Conservation (phyloP, 805 yeast species). For the Wickerhamomyces strasburgensis region DNA sequence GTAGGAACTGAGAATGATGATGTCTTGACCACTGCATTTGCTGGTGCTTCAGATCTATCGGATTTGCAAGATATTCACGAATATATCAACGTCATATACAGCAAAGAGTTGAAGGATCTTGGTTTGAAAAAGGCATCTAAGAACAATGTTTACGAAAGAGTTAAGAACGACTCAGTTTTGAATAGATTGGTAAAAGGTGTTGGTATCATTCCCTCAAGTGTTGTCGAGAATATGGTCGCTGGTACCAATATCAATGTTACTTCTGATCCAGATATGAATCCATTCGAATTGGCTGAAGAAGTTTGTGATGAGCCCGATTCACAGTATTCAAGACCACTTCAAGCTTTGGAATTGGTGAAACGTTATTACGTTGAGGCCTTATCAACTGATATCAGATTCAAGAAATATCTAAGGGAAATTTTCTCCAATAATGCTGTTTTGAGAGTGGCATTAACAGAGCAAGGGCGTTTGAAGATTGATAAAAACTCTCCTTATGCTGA, state of each 20-base stretch:
- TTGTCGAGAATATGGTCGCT: constrained; percentile 76
- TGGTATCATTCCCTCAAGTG: constrained; percentile 74
- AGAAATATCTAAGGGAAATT: constrained; percentile 63
- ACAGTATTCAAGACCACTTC: constrained; percentile 49
- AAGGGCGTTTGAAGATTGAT: constrained; percentile 74
- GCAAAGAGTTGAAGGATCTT: constrained; percentile 35
- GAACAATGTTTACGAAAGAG: constrained; percentile 58
- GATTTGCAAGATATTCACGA: constrained; percentile 87
- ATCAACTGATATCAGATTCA: constrained; percentile 72
- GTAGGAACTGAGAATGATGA: constrained; percentile 51
- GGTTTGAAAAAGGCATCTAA: constrained; percentile 32
- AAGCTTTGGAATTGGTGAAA: constrained; percentile 69
- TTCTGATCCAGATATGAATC: constrained; percentile 58
- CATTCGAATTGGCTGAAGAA: constrained; percentile 52
- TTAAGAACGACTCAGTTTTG: constrained; percentile 52
- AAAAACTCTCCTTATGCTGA: constrained; percentile 79
- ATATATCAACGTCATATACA: constrained; percentile 68
- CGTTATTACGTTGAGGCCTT: constrained; percentile 76
- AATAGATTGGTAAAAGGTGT: constrained; percentile 62
- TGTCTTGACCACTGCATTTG: constrained; percentile 50
- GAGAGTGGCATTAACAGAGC: constrained; percentile 76
- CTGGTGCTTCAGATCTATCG: constrained; percentile 55
- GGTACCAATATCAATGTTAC: constrained; percentile 66
- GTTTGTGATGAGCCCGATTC: constrained; percentile 33
- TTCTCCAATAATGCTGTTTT: constrained; percentile 61